Base-by-base conservation (phyloP, 2,329 filamentous ascomycete species). In the Ceratocystiopsis brevicomis region DNA sequence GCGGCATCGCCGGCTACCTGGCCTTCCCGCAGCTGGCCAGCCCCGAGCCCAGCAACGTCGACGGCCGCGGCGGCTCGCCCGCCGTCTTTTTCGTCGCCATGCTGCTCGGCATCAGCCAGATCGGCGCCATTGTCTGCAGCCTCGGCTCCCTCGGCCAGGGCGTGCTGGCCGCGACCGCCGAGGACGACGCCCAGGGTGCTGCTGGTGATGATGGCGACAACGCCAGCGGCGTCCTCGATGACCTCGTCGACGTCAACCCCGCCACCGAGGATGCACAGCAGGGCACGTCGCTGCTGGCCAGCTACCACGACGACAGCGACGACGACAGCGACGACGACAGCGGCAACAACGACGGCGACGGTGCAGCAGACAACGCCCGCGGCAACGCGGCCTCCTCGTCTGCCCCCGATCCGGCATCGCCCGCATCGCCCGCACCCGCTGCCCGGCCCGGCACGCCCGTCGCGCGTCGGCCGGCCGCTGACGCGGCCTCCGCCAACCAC, bases 71-170 rank as follows among this genome's bases (percentile, higher is more conserved):
- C 33, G 83, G 82, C 16, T 74, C 68, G 33, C 69, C 73, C 0
- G 65, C 62, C 12, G 76, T 94, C 15, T 86, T 92, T 55, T 50
- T 87, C 13, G 71, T 88, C 15, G 84, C 86, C 37, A 73, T 79
- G 0, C 62, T 94, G 16, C 75, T 96, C 36, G 90, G 90, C 14
- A 74, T 94, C 54, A 92, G 84, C 53, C 90, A 98, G 60, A 96
- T 98, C 48, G 90, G 88, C 2, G 81, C 86, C 12, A 96, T 98
- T 46, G 90, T 98, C 1, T 95, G 87, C 62, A 93, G 84, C 50
- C 70, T 98, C n/a, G 86, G 83, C 1, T 75, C 90, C 1, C 69
- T 98, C 3, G 85, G 85, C 35, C 76, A 76, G 15, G 87, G 86
- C 4, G 79, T 96, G 18, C 66, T 92, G 18, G 63, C 65, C 6